Conservation (phyloP, 2,329 filamentous ascomycete genomes). For the Fusarium luffae region DNA sequence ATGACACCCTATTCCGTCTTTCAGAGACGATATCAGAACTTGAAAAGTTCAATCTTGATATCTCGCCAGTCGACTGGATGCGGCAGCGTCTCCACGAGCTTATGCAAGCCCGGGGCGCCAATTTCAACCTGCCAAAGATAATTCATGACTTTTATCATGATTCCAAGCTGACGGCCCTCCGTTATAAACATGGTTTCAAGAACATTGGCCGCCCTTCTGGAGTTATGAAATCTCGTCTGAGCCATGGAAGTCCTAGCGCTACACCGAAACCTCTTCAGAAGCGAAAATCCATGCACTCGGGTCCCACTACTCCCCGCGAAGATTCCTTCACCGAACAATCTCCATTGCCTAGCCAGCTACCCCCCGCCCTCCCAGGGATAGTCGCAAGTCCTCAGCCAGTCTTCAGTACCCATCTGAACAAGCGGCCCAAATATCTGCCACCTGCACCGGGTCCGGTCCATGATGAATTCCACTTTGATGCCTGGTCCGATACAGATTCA, state of each 20-base stretch:
- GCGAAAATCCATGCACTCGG: conserved; percentile 50
- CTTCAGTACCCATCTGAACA: conserved; percentile 39
- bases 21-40: conserved; percentile 65
- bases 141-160: conserved; percentile 68
- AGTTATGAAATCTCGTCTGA: conserved; percentile 51
- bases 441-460: conserved; percentile 34
- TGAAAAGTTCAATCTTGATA: conserved; percentile 63
- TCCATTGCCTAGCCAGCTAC: conserved; percentile 38
- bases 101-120: conserved; percentile 54
- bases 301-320: conserved; percentile 45
- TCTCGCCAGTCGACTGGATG: conserved; percentile 66
- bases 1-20: conserved; percentile 67
- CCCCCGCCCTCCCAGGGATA: conserved; percentile 10
- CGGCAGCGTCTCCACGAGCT: conserved; percentile 67
- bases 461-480: conserved; percentile 57
- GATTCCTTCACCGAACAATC: conserved; percentile 46
- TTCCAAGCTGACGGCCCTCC: conserved; percentile 60
- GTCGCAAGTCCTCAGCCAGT: conserved; percentile 8
- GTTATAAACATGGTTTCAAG: conserved; percentile 65
- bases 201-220: conserved; percentile 68
- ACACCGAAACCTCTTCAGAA: conserved; percentile 48
- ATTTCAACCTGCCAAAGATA: conserved; percentile 63
- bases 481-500: conserved; percentile 65
- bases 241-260: conserved; percentile 38
- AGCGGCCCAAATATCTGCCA: conserved; percentile 43